Percentiles rank a stretch among this genome's conserved stretches.
These are phyloP conservation scores for Priceomyces haplophilus DNA, from an alignment of 805 yeast species.

Conservation along the genomic window DNA sequence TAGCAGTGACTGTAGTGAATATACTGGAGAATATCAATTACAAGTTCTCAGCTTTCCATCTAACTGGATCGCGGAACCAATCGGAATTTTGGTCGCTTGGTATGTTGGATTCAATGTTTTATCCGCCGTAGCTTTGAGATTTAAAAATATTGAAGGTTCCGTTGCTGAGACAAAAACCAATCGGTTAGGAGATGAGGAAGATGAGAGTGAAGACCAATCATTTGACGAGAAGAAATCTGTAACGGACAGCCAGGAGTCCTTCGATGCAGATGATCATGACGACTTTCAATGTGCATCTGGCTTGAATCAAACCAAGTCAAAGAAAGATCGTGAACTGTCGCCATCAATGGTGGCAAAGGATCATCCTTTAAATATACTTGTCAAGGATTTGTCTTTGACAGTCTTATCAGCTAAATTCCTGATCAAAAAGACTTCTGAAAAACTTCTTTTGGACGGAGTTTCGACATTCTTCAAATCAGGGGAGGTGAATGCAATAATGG, in stretches of 20 bases:
- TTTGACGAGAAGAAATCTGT: conserved; percentile 10
- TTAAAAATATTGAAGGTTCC: conserved; percentile 50
- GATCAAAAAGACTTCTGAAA: not conserved
- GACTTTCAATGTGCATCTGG: too few relatives aligned
- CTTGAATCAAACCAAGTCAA: not conserved
- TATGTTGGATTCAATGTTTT: conserved; percentile 49
- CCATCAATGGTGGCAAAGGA: conserved; percentile 1
- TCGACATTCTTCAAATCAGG: conserved; percentile 30
- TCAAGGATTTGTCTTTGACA: conserved; percentile 34
- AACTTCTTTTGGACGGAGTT: conserved; percentile 22
- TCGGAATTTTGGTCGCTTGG: conserved; percentile 59
- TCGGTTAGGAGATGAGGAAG: conserved; percentile 28
- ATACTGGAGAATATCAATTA: conserved; percentile 54
- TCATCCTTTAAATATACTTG: conserved; percentile 15
- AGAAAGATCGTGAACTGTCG: too few relatives aligned
- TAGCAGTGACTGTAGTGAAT: conserved; percentile 33
- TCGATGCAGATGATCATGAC: not conserved
- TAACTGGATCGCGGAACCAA: conserved; percentile 66
- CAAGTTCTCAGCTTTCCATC: conserved; percentile 56
- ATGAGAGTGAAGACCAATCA: conserved; percentile 9
- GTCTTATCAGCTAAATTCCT: conserved; percentile 42
- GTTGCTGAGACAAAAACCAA: conserved; percentile 43
- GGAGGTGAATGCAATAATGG: conserved; percentile 43
- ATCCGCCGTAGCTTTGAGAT: conserved; percentile 47
- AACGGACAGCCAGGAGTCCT: not conserved